These are phyloP conservation scores for Coemansia sp. DNA, from an alignment of 192 early-diverging fungal genomes.

Conservation along the genomic window DNA sequence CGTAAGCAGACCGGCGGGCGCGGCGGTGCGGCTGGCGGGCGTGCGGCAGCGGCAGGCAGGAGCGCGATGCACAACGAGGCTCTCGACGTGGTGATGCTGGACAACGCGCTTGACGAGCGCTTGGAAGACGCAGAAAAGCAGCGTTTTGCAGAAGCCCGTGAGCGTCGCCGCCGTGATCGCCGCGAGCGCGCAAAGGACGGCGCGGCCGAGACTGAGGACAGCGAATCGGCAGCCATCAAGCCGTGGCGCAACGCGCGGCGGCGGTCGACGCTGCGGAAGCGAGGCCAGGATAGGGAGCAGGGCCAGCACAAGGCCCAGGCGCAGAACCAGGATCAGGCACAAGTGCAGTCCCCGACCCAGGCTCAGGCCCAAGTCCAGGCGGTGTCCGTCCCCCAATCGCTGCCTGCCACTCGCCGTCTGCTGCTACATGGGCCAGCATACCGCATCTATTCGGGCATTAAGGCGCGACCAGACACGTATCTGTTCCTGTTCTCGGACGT, in stretches of 20 bases:
- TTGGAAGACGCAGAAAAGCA: slow-evolving; percentile 28
- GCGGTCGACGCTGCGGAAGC: slow-evolving; percentile 46
- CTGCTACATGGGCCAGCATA: slow-evolving; percentile 52
- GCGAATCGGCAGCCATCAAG: slow-evolving; percentile 10
- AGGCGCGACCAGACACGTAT: slow-evolving; percentile 48
- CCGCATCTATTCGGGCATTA: slow-evolving; percentile 41
- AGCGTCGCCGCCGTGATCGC: slow-evolving; percentile 9
- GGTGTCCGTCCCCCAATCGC: too few relatives aligned
- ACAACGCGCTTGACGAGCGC: slow-evolving; percentile 44
- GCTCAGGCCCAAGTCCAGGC: too few relatives aligned
- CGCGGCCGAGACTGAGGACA: not conserved
- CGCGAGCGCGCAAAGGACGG: not conserved
- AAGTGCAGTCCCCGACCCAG: too few relatives aligned
- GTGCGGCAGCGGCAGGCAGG: slow-evolving; percentile 2
- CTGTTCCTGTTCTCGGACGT: slow-evolving; percentile 54
- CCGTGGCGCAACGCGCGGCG: slow-evolving; percentile 47
- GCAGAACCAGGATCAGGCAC: not conserved
- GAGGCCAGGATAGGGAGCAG: too few relatives aligned
- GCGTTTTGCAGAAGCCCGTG: slow-evolving; percentile 11
- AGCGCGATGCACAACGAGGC: slow-evolving; percentile 41
- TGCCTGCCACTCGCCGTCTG: slow-evolving; percentile 27
- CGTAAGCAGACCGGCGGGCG: slow-evolving; percentile 1
- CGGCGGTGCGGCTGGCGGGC: not conserved
- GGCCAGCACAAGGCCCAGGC: slow-evolving; percentile 5
- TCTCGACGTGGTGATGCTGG: slow-evolving; percentile 45